Percentiles rank a stretch among this genome's conserved stretches.
Conservation (phyloP, 23 red algal genomes). For the Gracilaria gracilis region DNA sequence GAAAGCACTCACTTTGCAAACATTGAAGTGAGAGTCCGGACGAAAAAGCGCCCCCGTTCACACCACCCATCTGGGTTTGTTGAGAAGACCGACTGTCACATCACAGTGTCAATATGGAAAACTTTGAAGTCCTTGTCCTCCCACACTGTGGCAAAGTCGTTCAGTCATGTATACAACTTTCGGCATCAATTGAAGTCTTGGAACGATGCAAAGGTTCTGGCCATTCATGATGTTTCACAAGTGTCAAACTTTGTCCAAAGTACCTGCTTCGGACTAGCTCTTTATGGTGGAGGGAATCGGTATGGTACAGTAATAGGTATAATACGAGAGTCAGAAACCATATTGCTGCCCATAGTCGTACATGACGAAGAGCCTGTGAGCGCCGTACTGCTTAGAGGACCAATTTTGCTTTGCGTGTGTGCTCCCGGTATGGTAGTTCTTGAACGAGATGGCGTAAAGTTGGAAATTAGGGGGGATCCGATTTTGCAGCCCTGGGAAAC, state of each 20-base stretch:
- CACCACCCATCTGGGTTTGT: not conserved
- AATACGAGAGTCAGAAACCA: not conserved
- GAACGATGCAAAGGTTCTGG: slow-evolving; percentile 10
- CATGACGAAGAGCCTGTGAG: slow-evolving; percentile 21
- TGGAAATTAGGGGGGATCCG: not conserved
- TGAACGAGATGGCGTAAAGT: not conserved
- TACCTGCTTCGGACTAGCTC: slow-evolving; percentile 8
- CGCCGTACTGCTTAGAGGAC: not conserved
- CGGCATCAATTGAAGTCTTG: slow-evolving; percentile 13
- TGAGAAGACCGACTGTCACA: not conserved
- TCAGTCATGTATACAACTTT: slow-evolving; percentile 17
- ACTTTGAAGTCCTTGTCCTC: not conserved
- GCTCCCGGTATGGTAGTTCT: not conserved
- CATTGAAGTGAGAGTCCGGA: not conserved
- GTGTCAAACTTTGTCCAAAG: not conserved
- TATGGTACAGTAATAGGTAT: slow-evolving; percentile 8
- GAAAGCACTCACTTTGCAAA: slow-evolving; percentile 25
- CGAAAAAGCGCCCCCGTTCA: slow-evolving; percentile 2
- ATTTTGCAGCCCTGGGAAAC: too few species aligned
- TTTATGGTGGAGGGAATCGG: not conserved
- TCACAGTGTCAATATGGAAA: slow-evolving; percentile 13
- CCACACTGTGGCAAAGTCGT: not conserved
- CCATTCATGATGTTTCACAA: slow-evolving; percentile 12
- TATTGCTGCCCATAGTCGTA: not conserved
- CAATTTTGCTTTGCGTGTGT: not conserved